phyloP scores from a whole-genome alignment of 768 basidiomycete species.

The Saitozyma sp. region DNA sequence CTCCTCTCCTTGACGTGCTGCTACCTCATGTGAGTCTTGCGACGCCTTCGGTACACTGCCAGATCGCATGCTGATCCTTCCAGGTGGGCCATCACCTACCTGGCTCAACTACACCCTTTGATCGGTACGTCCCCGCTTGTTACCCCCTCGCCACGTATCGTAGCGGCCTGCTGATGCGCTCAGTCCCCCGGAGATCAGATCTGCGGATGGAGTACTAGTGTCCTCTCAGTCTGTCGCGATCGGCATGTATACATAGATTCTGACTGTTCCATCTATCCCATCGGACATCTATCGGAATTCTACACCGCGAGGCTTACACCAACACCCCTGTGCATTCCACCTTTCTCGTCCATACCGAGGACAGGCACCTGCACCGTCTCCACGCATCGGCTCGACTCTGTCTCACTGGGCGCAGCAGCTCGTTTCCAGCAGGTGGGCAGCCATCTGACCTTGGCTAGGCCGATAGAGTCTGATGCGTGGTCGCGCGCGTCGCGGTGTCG shows the following conservation, averaged over 20 bases:
- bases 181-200: conserved; percentile 33
- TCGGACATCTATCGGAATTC: not conserved
- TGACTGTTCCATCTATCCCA: not conserved
- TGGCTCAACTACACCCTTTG: conserved; percentile 89
- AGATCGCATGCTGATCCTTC: not conserved
- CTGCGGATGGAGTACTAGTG: conserved; percentile 26
- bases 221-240: not conserved
- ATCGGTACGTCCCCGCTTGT: conserved; percentile 61
- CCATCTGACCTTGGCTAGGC: too few species aligned
- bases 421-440: too few species aligned
- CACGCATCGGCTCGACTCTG: not conserved
- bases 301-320: not conserved
- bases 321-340: not conserved
- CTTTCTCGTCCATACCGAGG: not conserved
- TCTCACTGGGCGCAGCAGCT: not conserved
- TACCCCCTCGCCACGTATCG: not conserved
- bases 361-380: not conserved
- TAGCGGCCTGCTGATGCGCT: not conserved
- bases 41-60: too few species aligned
- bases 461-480: not conserved
- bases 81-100: conserved; percentile 89
- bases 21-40: conserved; percentile 82
- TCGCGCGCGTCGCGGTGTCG: not conserved
- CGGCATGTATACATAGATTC: conserved; percentile 7
- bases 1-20: conserved; percentile 77